A percentile compares a stretch with the other conserved stretches of the same genome.
These are phyloP conservation scores for Hymenoscyphus fraxineus DNA, from an alignment of 2,329 filamentous ascomycete genomes.

Conservation along the genomic window DNA sequence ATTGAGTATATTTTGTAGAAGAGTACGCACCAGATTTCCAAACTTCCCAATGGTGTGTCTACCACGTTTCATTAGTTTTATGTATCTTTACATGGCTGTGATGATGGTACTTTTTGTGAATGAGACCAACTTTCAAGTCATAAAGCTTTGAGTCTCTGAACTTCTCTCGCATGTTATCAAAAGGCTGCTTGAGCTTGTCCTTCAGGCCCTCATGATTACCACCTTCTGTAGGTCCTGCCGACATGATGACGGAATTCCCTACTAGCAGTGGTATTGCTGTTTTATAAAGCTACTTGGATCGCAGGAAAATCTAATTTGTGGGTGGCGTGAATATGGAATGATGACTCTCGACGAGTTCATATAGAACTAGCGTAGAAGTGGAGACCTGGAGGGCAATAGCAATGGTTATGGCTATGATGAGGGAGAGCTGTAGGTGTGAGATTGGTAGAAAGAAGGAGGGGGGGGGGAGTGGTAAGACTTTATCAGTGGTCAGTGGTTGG, in stretches of 20 bases:
- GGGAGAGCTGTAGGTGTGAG: neutral
- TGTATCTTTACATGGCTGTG: neutral
- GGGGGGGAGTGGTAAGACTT: neutral
- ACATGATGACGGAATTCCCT: slow-evolving; percentile 24
- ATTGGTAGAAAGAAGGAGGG: neutral
- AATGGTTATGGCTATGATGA: neutral
- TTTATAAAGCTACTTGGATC: neutral
- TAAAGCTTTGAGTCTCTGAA: slow-evolving; percentile 51
- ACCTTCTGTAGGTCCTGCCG: slow-evolving; percentile 28
- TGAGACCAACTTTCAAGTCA: slow-evolving; percentile 53
- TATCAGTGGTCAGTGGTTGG: neutral
- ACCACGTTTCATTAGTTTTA: slow-evolving; percentile 9
- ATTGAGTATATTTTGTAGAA: neutral
- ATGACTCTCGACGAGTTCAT: neutral
- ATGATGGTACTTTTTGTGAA: slow-evolving; percentile 54
- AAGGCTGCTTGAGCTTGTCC: slow-evolving; percentile 48
- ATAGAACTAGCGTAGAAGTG: neutral
- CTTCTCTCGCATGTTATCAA: slow-evolving; percentile 47
- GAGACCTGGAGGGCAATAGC: neutral
- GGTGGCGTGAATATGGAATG: too few species aligned
- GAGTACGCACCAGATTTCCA: slow-evolving; percentile 52
- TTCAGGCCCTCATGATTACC: slow-evolving; percentile 29
- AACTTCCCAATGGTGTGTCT: slow-evolving; percentile 61
- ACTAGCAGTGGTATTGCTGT: neutral
- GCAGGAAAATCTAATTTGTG: neutral